Conservation (phyloP, 1,284 basidiomycete genomes). For the Sporisorium reilianum region DNA sequence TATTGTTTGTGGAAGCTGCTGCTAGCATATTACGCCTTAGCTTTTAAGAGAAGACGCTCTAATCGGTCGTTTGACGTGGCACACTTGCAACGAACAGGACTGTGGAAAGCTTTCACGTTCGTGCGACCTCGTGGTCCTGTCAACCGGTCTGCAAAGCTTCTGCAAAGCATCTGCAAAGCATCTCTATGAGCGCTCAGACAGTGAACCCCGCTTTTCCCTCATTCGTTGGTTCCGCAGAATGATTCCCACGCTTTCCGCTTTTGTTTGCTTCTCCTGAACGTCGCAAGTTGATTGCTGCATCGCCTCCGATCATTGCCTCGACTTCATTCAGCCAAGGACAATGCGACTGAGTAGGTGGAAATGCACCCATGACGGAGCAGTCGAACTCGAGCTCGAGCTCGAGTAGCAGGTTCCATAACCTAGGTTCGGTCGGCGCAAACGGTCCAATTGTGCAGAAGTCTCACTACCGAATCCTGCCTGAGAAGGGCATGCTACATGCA, state of each 20-base stretch:
- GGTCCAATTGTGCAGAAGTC: not conserved
- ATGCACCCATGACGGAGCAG: no score
- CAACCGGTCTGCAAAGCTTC: not conserved
- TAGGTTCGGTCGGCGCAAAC: not conserved
- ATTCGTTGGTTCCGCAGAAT: not conserved
- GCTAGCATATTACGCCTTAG: no score
- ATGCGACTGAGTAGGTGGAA: no score
- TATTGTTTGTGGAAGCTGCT: no score
- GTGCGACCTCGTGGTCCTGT: not conserved
- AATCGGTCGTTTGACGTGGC: not conserved
- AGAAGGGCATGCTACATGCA: no score
- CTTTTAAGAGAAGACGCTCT: no score
- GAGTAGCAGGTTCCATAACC: not conserved
- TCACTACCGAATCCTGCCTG: no score
- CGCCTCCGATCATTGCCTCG: no score
- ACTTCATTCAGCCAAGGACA: no score
- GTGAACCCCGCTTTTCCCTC: not conserved
- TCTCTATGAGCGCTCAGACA: not conserved
- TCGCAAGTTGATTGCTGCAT: no score
- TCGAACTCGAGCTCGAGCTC: no score
- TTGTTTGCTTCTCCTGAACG: not conserved
- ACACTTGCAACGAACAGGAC: no score
- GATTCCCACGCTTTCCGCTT: not conserved
- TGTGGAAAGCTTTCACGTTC: not conserved
- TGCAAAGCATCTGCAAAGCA: not conserved